Conservation (phyloP, 2,329 filamentous ascomycete species). For the Penicillium brasilianum region DNA sequence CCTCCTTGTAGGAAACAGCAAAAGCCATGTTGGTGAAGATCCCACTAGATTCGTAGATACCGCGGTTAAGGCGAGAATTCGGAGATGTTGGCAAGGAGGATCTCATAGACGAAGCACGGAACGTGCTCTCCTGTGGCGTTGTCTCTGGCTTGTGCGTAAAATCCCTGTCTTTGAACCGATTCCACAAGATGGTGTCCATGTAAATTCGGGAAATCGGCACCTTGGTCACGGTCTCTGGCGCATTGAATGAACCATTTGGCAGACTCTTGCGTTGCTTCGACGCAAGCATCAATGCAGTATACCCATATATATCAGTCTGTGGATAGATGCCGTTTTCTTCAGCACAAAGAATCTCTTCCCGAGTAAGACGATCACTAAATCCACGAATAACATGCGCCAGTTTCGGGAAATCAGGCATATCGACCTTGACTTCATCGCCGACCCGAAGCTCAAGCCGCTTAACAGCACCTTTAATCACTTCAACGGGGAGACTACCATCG, state of each 20-base stretch:
- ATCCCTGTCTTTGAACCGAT: conserved; percentile 48
- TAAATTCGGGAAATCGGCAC: conserved; percentile 54
- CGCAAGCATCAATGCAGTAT: conserved; percentile 47
- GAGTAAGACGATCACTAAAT: conserved; percentile 44
- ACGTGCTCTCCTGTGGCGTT: conserved; percentile 25
- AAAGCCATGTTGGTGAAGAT: conserved; percentile 86
- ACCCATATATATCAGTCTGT: conserved; percentile 51
- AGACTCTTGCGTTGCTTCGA: conserved; percentile 51
- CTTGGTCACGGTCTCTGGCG: conserved; percentile 41
- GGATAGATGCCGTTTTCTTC: conserved; percentile 32
- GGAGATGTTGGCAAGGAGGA: conserved; percentile 54
- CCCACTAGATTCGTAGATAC: conserved; percentile 38
- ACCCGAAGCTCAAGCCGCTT: conserved; percentile 52
- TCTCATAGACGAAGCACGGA: conserved; percentile 46
- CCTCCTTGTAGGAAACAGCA: conserved; percentile 74
- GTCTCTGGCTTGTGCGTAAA: conserved; percentile 39
- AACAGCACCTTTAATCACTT: conserved; percentile 46
- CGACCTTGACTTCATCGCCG: conserved; percentile 55
- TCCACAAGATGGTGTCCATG: conserved; percentile 54
- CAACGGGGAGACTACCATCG: conserved; percentile 49
- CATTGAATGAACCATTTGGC: conserved; percentile 38
- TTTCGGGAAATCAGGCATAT: conserved; percentile 49
- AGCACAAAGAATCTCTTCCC: conserved; percentile 33
- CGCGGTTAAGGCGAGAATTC: conserved; percentile 55
- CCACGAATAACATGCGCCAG: conserved; percentile 50